These are phyloP conservation scores for Penstemon newberryi DNA, from an alignment of 257 asterid species.

Conservation along the genomic window DNA sequence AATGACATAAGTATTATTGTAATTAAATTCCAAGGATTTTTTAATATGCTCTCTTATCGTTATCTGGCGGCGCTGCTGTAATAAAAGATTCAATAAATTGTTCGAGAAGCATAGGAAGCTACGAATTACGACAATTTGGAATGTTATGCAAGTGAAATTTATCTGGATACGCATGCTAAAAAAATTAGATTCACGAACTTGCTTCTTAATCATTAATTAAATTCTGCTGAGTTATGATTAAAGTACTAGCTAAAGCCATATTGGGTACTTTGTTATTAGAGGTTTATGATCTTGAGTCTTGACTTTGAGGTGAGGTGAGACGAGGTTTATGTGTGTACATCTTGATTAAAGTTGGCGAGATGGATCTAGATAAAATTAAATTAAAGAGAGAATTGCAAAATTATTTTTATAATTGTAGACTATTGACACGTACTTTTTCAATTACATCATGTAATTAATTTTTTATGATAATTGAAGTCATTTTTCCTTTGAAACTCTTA, in stretches of 20 bases:
- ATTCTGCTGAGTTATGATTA: background rate
- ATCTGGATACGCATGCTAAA: slow-evolving; percentile 11
- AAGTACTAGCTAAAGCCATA: background rate
- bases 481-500: too few species aligned
- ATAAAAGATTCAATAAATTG: slow-evolving; percentile 1
- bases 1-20: slow-evolving; percentile 11
- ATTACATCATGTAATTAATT: too few species aligned
- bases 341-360: too few species aligned
- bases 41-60: slow-evolving; percentile 29
- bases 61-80: slow-evolving; percentile 44
- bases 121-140: slow-evolving; percentile 8
- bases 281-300: background rate
- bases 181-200: slow-evolving; percentile 38
- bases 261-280: too few species aligned
- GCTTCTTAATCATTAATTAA: background rate
- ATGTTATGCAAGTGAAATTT: slow-evolving; percentile 6
- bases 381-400: too few species aligned
- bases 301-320: too few species aligned
- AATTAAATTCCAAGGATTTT: background rate
- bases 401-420: too few species aligned
- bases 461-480: too few species aligned
- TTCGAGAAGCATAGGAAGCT: slow-evolving; percentile 22
- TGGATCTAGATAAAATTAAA: too few species aligned
- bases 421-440: too few species aligned
- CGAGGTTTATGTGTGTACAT: too few species aligned